Conservation (phyloP, 495 filamentous ascomycete species). For the Echria macrotheca region DNA sequence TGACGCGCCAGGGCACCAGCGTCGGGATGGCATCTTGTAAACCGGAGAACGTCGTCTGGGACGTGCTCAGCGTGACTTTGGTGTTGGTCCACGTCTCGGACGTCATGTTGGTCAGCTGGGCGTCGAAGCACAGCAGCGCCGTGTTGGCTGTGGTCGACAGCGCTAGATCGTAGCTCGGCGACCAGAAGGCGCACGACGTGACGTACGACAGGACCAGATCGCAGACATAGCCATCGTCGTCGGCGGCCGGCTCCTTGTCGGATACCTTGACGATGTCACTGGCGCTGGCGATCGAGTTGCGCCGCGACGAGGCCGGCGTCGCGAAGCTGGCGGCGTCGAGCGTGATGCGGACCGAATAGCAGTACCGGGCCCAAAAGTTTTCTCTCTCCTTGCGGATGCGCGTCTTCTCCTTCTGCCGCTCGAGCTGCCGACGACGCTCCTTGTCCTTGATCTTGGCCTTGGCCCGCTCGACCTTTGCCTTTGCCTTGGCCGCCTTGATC, state of each 20-base stretch:
- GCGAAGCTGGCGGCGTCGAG: conserved; percentile 47
- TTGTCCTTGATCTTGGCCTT: conserved; percentile 37
- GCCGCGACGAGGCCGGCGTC: conserved; percentile 53
- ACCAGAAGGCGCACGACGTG: conserved; percentile 57
- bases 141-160: conserved; percentile 53
- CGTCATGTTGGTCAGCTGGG: conserved; percentile 58
- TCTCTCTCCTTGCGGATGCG: conserved; percentile 49
- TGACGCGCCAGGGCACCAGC: conserved; percentile 57
- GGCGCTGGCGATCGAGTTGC: conserved; percentile 45
- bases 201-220: conserved; percentile 59
- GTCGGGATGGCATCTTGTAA: conserved; percentile 54
- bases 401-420: conserved; percentile 42
- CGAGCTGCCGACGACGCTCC: conserved; percentile 34
- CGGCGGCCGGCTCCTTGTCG: conserved; percentile 19
- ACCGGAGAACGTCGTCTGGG: conserved; percentile 58
- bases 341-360: conserved; percentile 53
- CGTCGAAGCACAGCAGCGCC: conserved; percentile 55
- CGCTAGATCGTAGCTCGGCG: conserved; percentile 59
- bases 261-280: conserved; percentile 26
- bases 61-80: conserved; percentile 61
- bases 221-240: conserved; percentile 29
- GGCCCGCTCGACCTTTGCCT: conserved; percentile 32
- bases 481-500: conserved; percentile 29
- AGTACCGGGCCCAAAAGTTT: conserved; percentile 52
- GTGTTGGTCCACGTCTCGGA: conserved; percentile 65